These are phyloP conservation scores for Carex pumila DNA, from an alignment of 176 grass and related monocot genomes.

Conservation along the genomic window DNA sequence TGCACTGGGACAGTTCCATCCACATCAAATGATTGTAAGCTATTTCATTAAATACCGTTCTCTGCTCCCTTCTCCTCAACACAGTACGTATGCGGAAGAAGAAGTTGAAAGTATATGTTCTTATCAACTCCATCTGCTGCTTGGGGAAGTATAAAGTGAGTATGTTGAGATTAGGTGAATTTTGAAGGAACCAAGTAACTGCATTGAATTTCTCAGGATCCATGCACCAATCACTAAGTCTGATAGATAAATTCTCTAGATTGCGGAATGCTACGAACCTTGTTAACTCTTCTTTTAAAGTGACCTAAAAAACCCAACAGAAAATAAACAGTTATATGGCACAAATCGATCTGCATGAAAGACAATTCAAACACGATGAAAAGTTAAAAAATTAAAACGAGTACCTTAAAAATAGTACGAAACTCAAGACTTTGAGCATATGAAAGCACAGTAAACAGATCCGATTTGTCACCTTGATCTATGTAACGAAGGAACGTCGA, in stretches of 20 bases:
- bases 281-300: background rate
- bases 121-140: background rate
- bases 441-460: background rate
- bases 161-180: background rate
- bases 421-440: background rate
- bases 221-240: background rate
- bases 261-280: background rate
- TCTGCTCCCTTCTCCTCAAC: background rate
- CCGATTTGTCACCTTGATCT: background rate
- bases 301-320: background rate
- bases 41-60: background rate
- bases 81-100: no score
- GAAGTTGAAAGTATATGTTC: no score
- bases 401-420: background rate
- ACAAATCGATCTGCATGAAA: background rate
- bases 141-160: background rate
- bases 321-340: background rate
- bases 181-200: background rate
- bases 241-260: background rate
- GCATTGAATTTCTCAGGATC: background rate
- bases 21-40: background rate
- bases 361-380: background rate
- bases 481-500: background rate
- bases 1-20: background rate
- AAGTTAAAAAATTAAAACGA: background rate